Evolutionary conservation across 192 early-diverging fungal genomes (phyloP).

Genomic region (Mortierella alpina): DNA sequence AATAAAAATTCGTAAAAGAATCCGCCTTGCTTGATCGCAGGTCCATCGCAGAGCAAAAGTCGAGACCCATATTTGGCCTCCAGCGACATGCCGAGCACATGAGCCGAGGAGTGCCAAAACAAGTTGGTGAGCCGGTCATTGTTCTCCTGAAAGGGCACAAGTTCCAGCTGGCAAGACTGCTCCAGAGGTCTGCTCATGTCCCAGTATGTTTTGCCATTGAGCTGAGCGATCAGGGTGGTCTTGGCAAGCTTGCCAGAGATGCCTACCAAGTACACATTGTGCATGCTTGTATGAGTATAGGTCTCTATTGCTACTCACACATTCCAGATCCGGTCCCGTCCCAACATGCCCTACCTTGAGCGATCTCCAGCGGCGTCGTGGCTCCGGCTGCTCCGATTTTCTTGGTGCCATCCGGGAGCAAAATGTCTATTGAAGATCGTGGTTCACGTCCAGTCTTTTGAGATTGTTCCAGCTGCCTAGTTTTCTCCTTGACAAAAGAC

Average conservation of each 20-base stretch:
- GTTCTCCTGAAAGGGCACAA: slow-evolving; percentile 57
- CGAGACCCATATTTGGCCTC: slow-evolving; percentile 76
- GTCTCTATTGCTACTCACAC: too few relatives aligned
- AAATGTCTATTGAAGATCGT: slow-evolving; percentile 22
- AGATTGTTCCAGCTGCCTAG: slow-evolving; percentile 10
- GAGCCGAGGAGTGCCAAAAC: slow-evolving; percentile 78
- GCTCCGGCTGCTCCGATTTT: slow-evolving; percentile 31
- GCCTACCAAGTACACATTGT: slow-evolving; percentile 9
- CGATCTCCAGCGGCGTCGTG: slow-evolving; percentile 63
- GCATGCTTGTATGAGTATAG: too few relatives aligned
- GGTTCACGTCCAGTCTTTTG: not conserved
- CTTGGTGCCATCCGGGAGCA: slow-evolving; percentile 35
- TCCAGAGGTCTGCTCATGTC: slow-evolving; percentile 66
- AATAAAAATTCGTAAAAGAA: slow-evolving; percentile 86
- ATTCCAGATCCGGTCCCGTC: too few relatives aligned
- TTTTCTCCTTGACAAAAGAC: slow-evolving; percentile 32
- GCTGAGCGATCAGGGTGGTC: slow-evolving; percentile 55
- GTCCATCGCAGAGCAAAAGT: slow-evolving; percentile 76
- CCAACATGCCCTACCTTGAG: slow-evolving; percentile 51
- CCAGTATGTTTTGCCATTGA: slow-evolving; percentile 60
- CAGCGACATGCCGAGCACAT: slow-evolving; percentile 79
- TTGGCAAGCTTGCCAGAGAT: slow-evolving; percentile 61
- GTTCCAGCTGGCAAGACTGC: slow-evolving; percentile 44
- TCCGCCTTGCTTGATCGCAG: slow-evolving; percentile 73
- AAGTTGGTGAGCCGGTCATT: slow-evolving; percentile 54